These are phyloP conservation scores for Erythrophleum ivorense DNA, from an alignment of 331 rosid species.

Conservation along the genomic window DNA sequence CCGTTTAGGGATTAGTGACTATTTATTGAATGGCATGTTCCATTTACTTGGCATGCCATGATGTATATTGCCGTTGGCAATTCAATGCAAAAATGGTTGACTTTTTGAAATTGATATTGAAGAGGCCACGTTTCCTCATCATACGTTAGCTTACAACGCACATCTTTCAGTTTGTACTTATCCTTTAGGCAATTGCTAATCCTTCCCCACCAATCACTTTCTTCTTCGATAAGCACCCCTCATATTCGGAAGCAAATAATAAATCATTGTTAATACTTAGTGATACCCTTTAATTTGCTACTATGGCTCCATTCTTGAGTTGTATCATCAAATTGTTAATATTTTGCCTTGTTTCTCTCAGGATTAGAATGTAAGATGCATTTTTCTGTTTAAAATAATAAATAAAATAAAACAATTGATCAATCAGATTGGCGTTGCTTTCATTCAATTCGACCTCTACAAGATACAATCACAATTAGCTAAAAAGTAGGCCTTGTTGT, in stretches of 20 bases:
- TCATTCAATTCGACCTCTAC: conserved; percentile 1
- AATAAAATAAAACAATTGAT: neutral
- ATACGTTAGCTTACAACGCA: neutral
- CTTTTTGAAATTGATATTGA: no score
- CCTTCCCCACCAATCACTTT: conserved; percentile 20
- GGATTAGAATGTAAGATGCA: no score
- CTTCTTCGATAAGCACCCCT: neutral
- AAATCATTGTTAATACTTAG: neutral
- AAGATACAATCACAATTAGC: neutral
- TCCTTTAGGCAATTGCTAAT: neutral
- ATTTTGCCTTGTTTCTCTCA: no score
- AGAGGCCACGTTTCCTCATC: no score
- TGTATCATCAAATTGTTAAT: no score
- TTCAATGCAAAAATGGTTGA: neutral
- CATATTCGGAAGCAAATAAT: neutral
- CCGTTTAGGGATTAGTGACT: neutral
- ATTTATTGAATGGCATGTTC: conserved; percentile 19
- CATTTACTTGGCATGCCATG: neutral
- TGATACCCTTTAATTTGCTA: neutral
- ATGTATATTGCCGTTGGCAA: neutral
- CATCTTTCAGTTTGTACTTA: neutral
- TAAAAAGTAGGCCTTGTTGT: neutral
- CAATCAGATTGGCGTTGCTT: neutral
- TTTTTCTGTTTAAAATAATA: no score
- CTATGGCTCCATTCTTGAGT: no score